Conservation (phyloP, 306 rosid species). For the Cucumis hystrix region DNA sequence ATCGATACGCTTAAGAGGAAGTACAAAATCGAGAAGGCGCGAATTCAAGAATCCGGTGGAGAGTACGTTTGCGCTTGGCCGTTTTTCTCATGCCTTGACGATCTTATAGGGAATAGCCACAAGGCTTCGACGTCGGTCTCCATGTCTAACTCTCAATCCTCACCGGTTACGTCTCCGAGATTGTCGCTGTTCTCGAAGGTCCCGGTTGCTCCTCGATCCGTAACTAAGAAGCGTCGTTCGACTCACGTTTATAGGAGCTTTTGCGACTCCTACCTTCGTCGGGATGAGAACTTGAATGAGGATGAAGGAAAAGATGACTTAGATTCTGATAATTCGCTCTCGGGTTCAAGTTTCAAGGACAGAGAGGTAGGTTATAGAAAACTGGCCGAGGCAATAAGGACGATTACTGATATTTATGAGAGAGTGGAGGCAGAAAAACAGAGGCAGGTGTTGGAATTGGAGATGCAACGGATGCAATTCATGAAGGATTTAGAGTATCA, state of each 20-base stretch:
- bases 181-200: conserved; percentile 14
- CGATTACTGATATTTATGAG: conserved; percentile 40
- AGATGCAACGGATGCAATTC: conserved; percentile 61
- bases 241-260: neutral
- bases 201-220: conserved; percentile 54
- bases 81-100: conserved; percentile 36
- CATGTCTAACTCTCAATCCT: conserved; percentile 4
- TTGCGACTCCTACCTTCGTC: conserved; percentile 12
- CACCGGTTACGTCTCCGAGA: conserved; percentile 17
- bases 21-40: conserved; percentile 61
- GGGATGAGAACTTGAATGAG: conserved; percentile 24
- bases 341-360: conserved; percentile 17
- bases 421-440: conserved; percentile 47
- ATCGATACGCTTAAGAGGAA: conserved; percentile 64
- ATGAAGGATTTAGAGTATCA: conserved; percentile 58
- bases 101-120: conserved; percentile 35
- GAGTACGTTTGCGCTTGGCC: conserved; percentile 33
- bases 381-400: conserved; percentile 41
- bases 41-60: conserved; percentile 33
- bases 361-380: conserved; percentile 23
- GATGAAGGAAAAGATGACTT: conserved; percentile 21
- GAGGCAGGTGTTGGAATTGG: conserved; percentile 54
- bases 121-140: conserved; percentile 16
- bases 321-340: conserved; percentile 14
- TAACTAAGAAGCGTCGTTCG: conserved; percentile 31